phyloP scores from a whole-genome alignment of 306 rosid genomes.

The Citrullus amarus region DNA sequence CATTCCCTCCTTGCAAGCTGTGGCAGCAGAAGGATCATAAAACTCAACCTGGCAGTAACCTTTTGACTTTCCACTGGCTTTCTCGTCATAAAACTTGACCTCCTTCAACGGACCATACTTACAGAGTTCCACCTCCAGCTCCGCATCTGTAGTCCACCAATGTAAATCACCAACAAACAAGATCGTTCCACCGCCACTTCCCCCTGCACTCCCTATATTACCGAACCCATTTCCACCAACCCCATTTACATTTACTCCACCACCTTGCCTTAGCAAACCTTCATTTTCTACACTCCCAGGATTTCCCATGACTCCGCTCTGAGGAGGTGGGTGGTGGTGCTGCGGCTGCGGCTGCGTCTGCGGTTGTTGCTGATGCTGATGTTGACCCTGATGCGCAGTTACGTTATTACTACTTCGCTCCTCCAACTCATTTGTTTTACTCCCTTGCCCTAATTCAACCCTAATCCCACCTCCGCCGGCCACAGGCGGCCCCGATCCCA shows the following conservation, averaged over 20 bases:
- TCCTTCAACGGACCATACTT: constrained; percentile 88
- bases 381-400: constrained; percentile 38
- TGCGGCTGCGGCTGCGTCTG: constrained; percentile 16
- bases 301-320: constrained; percentile 26
- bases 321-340: constrained; percentile 18
- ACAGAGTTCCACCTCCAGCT: constrained; percentile 66
- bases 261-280: constrained; percentile 47
- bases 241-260: constrained; percentile 27
- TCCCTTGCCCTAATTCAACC: constrained; percentile 67
- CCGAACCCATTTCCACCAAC: constrained; percentile 24
- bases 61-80: constrained; percentile 94
- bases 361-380: constrained; percentile 21
- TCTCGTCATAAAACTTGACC: constrained; percentile 92
- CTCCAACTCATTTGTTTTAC: constrained; percentile 46
- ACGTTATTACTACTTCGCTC: constrained; percentile 37
- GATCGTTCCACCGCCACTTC: constrained; percentile 47
- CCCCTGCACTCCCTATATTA: constrained; percentile 15
- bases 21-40: constrained; percentile 52
- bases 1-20: constrained; percentile 89
- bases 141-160: constrained; percentile 99
- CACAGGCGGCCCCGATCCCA: constrained; percentile 26
- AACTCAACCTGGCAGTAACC: constrained; percentile 98
- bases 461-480: constrained; percentile 53
- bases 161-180: constrained; percentile 95
- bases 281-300: constrained; percentile 43